Percentiles rank a stretch among this genome's conserved stretches.
Evolutionary conservation across 2,329 filamentous ascomycete genomes (phyloP).

Genomic region (Diaporthe batatas): DNA sequence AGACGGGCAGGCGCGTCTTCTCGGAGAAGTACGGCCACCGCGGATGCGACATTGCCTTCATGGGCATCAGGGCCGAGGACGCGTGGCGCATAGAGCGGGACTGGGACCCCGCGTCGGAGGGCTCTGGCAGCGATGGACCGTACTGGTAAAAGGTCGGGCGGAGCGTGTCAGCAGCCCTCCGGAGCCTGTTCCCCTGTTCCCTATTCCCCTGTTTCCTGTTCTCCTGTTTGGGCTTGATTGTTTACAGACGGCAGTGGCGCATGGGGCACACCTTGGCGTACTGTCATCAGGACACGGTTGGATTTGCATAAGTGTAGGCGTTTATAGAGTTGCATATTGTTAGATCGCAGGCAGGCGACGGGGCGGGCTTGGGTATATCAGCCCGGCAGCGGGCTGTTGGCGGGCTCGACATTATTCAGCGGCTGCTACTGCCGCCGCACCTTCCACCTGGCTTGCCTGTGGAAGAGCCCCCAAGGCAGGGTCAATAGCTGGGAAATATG

Average conservation of each 20-base stretch:
- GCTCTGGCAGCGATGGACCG: slow-evolving; percentile 42
- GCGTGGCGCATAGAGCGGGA: slow-evolving; percentile 55
- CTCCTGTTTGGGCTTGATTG: slow-evolving; percentile 10
- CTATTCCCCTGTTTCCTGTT: too few relatives aligned
- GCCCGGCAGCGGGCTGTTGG: not conserved
- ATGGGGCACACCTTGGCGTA: slow-evolving; percentile 25
- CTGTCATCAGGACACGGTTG: slow-evolving; percentile 17
- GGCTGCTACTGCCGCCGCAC: not conserved
- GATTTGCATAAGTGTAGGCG: slow-evolving; percentile 13
- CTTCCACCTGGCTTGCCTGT: slow-evolving; percentile 16
- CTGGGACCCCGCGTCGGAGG: slow-evolving; percentile 49
- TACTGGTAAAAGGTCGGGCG: slow-evolving; percentile 43
- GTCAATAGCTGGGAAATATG: slow-evolving; percentile 35
- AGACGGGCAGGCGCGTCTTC: slow-evolving; percentile 57
- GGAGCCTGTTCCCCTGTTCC: not conserved
- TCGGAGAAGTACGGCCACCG: slow-evolving; percentile 59
- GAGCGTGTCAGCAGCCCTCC: slow-evolving; percentile 3
- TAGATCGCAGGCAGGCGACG: not conserved
- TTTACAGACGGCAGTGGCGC: slow-evolving; percentile 21
- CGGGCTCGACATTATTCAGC: not conserved
- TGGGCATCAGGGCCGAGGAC: slow-evolving; percentile 51
- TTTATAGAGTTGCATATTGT: slow-evolving; percentile 8
- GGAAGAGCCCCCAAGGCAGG: slow-evolving; percentile 21
- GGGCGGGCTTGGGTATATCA: not conserved
- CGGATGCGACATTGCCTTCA: slow-evolving; percentile 51